Evolutionary conservation across 2,329 filamentous ascomycete species (phyloP).

Genomic region (Colletotrichum limetticola): DNA sequence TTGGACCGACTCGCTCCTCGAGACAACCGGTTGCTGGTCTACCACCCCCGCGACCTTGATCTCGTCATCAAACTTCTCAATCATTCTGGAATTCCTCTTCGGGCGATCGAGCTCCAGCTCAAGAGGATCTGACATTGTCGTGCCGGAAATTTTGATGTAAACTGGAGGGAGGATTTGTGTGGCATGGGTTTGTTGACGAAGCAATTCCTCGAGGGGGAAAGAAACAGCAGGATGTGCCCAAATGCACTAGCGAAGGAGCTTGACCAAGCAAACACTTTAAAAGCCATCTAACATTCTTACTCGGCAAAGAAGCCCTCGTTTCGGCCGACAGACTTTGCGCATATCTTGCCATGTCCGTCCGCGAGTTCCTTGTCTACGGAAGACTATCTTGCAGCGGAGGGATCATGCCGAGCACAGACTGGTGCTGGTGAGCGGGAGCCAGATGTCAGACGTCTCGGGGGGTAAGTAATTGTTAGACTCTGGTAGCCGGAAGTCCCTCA

Average conservation of each 20-base stretch:
- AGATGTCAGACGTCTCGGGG: background rate
- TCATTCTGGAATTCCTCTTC: conserved; percentile 7
- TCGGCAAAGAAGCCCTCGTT: background rate
- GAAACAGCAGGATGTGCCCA: background rate
- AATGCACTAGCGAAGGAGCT: background rate
- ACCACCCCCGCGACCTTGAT: background rate
- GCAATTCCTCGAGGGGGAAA: background rate
- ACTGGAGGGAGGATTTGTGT: no score
- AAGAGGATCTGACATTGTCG: background rate
- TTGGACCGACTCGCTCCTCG: background rate
- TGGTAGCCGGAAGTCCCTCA: background rate
- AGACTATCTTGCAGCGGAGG: background rate
- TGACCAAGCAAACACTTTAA: background rate
- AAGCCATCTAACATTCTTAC: background rate
- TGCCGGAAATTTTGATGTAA: background rate
- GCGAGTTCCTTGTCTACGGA: background rate
- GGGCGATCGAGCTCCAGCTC: background rate
- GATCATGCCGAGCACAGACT: background rate
- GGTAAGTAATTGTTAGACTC: background rate
- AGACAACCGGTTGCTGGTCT: background rate
- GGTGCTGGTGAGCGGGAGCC: background rate
- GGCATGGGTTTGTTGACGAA: background rate
- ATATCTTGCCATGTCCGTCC: background rate
- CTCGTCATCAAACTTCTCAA: background rate
- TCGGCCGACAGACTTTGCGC: background rate